Evolutionary conservation across 2,329 filamentous ascomycete genomes (phyloP), one percentile per base, ranked within the genome.

Genomic region (Colletotrichum higginsianum): DNA sequence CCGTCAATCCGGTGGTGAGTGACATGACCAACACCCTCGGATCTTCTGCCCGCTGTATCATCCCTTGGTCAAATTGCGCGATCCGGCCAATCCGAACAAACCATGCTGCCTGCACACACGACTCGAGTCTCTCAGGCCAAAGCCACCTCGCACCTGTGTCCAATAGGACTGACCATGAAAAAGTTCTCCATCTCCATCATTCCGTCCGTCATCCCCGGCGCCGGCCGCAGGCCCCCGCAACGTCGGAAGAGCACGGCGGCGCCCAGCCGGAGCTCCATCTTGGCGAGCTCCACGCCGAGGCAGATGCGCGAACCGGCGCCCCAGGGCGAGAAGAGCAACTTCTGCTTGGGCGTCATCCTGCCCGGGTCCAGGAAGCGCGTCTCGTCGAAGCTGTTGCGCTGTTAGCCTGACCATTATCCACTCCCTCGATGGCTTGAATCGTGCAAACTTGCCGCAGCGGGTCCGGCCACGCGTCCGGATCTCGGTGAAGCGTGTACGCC

Each of bases 221-320:
- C 60, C 1, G 79, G 66, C n/a, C 53, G 77, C 1, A 81, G 77
- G 61, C 77, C 76, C 0, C 82, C 81, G 71, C 85, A 88, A 52
- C 84, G 79, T 0, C 83, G 80, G 77, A 90, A 89, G 78, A 91
- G 88, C 6, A 83, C 80, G 0, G 87, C 85, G 0, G 84, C 81
- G 0, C 82, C 86, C 50, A 88, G 83, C 13, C 88, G 82, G 35
- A 91, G 75, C 75, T 91, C 88, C 79, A 88, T 88, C 40, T 82
- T 80, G 0, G 89, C 89, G 23, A 91, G 81, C 71, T 91, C 87
- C 23, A 88, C 80, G 2, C 89, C 89, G 18, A 91, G 80, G 72
- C 89, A 91, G 2, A 78, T 81, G 2, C 67, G 49, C 9, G 30
- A 81, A 1, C 88, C 88, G 8, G 83, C 85, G 0, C 88, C 87